These are phyloP conservation scores for Coccomyxa sp. DNA, from an alignment of 139 green algal species.

Conservation along the genomic window DNA sequence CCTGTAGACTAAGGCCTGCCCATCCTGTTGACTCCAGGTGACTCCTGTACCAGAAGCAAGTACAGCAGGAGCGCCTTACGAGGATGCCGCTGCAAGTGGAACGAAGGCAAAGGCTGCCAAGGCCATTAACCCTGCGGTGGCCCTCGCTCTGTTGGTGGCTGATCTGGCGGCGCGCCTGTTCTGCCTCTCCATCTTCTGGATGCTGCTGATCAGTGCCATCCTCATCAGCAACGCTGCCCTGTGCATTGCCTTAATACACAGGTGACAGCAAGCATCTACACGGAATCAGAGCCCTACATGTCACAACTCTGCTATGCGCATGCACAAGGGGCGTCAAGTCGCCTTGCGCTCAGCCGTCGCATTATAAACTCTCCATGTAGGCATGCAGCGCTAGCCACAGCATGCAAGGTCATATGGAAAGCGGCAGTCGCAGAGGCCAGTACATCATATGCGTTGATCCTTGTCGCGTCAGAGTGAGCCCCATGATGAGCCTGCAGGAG, in stretches of 20 bases:
- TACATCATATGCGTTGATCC: neutral
- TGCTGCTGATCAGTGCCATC: neutral
- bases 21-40: no score
- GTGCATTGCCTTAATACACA: neutral
- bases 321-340: no score
- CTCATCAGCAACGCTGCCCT: neutral
- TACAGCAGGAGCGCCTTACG: no score
- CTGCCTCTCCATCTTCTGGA: neutral
- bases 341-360: neutral
- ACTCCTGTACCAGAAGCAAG: no score
- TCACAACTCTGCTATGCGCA: no score
- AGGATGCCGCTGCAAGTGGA: no score
- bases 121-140: neutral
- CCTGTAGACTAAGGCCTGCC: no score
- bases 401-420: neutral
- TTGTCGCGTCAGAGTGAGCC: neutral
- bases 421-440: neutral
- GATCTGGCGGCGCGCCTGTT: neutral
- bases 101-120: no score
- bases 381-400: neutral
- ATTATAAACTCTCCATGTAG: neutral
- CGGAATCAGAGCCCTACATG: no score
- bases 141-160: neutral
- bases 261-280: neutral
- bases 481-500: neutral